Base-by-base conservation (phyloP, 805 yeast species). In the Kazachstania taianensis region DNA sequence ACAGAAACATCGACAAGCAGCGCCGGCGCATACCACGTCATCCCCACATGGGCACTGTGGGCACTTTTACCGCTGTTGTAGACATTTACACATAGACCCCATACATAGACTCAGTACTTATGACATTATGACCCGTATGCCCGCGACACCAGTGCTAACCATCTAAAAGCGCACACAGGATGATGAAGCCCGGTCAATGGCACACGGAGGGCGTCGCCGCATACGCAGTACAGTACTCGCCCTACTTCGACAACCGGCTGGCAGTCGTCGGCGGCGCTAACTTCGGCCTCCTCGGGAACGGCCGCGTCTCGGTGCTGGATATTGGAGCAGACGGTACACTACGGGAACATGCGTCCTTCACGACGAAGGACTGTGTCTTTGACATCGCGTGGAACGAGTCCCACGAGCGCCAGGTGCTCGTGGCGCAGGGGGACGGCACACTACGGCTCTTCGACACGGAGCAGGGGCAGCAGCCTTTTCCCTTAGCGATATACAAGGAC, bases 271-370 rank as follows among this genome's bases (percentile, higher is more conserved):
- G 94, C 0, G 79, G 95, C 1, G 85, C 96, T 19, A 92, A 89
- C 62, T 89, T 77, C 57, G 97, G 97, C 2, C 64, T 89, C 4
- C 95, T 86, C 3, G 98, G 98, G 2, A 89, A 89, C 57, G 98
- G 98, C 5, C 70, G 83, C 46, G 63, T 89, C 20, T 78, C 65
- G 46, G 66, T 89, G 1, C 62, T 89, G 17, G 75, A 75, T 33
- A 81, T 89, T 32, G 72, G 69, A 35, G 72, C 75, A 16, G 62
- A 66, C 41, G 97, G 97, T 1, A 49, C 45, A n/a, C 67, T 84
- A 13, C 49, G 50, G 5, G 69, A 69, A 27, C 75, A 73, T 31
- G 60, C 68, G 4, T 56, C 70, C 12, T 89, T 83, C 63, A 85
- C 85, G 41, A 89, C 97, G 0, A 96, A 89, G 57, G 98, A 89